Evolutionary conservation across 2,329 filamentous ascomycete genomes (phyloP).

Genomic region (Cyanodermella asteris): DNA sequence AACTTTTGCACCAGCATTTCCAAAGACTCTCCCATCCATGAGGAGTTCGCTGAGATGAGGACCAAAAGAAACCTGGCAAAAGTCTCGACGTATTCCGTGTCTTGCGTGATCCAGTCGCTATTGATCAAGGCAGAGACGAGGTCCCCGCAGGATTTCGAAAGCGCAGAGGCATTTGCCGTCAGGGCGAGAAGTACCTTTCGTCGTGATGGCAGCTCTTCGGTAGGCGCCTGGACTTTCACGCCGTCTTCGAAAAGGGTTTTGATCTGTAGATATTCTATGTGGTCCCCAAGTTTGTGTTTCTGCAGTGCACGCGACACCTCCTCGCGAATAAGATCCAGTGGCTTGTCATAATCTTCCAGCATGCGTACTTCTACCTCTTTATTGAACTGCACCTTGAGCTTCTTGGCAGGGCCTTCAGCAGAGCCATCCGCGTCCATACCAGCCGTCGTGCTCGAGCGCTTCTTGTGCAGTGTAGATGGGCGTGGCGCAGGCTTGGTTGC

Average conservation of each 20-base stretch:
- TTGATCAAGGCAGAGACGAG: slow-evolving; percentile 35
- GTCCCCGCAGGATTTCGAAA: slow-evolving; percentile 34
- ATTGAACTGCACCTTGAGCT: slow-evolving; percentile 25
- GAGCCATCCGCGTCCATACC: slow-evolving; percentile 4
- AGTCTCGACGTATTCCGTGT: slow-evolving; percentile 34
- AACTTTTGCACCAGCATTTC: slow-evolving; percentile 57
- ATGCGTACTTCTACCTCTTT: slow-evolving; percentile 24
- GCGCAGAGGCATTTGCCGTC: slow-evolving; percentile 29
- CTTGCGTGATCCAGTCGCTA: slow-evolving; percentile 39
- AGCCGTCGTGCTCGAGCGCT: no score
- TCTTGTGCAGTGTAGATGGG: no score
- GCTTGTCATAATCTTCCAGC: slow-evolving; percentile 28
- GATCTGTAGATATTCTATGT: slow-evolving; percentile 33
- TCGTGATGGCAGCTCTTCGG: slow-evolving; percentile 28
- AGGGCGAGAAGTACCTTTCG: slow-evolving; percentile 38
- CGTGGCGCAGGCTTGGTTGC: no score
- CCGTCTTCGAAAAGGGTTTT: slow-evolving; percentile 29
- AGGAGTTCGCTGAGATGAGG: slow-evolving; percentile 62
- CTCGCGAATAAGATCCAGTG: slow-evolving; percentile 34
- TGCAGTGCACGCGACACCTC: slow-evolving; percentile 37
- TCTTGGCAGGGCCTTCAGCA: slow-evolving; percentile 18
- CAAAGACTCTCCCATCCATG: slow-evolving; percentile 52
- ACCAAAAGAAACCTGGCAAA: slow-evolving; percentile 35
- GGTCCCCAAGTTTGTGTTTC: slow-evolving; percentile 29
- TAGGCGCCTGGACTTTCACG: slow-evolving; percentile 26